Conservation (phyloP, 1,284 basidiomycete species). For the Psilocybe mexicana region DNA sequence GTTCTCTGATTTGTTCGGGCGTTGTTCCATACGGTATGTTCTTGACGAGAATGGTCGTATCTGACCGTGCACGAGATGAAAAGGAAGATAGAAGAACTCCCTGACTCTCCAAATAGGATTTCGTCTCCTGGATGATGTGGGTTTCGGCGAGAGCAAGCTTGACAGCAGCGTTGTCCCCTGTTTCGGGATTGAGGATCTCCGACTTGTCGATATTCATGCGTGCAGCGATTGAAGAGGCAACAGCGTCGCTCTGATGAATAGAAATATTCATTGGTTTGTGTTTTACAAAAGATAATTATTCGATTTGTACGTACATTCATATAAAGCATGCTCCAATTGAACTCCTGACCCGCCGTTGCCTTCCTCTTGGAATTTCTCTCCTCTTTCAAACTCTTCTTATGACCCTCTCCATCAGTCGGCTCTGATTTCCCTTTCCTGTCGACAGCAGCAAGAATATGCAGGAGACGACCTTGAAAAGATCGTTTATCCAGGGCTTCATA, state of each 20-base stretch:
- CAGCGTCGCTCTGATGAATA: slow-evolving; percentile 76
- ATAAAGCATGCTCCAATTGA: slow-evolving; percentile 96
- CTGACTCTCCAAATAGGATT: slow-evolving; percentile 80
- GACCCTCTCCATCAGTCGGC: slow-evolving; percentile 44
- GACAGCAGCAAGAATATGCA: slow-evolving; percentile 88
- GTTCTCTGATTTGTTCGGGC: slow-evolving; percentile 67
- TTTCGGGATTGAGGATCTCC: slow-evolving; percentile 82
- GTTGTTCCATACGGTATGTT: slow-evolving; percentile 95
- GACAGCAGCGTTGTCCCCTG: slow-evolving; percentile 75
- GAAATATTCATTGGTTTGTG: slow-evolving; percentile 19
- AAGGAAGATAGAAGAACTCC: slow-evolving; percentile 67
- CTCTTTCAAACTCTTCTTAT: slow-evolving; percentile 63
- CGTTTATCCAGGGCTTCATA: slow-evolving; percentile 80
- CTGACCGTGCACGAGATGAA: slow-evolving; percentile 59
- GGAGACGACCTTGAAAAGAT: slow-evolving; percentile 88
- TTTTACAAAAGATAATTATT: not conserved
- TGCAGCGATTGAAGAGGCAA: slow-evolving; percentile 80
- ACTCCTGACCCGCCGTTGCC: slow-evolving; percentile 75
- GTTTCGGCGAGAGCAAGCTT: slow-evolving; percentile 97
- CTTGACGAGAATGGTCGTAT: slow-evolving; percentile 90
- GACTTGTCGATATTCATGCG: slow-evolving; percentile 84
- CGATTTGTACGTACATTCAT: slow-evolving; percentile 82
- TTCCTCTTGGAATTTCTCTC: slow-evolving; percentile 75
- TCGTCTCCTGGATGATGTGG: slow-evolving; percentile 94
- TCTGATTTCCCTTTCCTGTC: slow-evolving; percentile 56